phyloP scores from a whole-genome alignment of 805 yeast genomes.

The Kazachstania kunashirensis region DNA sequence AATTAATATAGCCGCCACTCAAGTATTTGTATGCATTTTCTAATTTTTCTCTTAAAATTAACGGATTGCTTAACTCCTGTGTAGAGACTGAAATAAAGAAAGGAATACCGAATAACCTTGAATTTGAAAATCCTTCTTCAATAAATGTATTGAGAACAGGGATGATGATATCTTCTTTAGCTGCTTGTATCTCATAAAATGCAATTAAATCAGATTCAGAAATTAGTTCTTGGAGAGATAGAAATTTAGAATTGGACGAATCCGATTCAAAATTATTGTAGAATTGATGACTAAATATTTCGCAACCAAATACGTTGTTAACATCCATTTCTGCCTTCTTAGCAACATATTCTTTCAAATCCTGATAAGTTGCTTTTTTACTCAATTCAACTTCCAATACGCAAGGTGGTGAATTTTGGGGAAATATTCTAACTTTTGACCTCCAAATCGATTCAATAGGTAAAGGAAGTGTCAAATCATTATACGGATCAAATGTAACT shows the following conservation, averaged over 20 bases:
- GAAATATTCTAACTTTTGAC: constrained; percentile 51
- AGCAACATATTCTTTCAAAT: constrained; percentile 53
- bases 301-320: constrained; percentile 40
- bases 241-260: constrained; percentile 40
- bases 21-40: constrained; percentile 40
- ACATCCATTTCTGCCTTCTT: constrained; percentile 32
- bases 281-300: constrained; percentile 57
- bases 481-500: constrained; percentile 88
- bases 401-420: constrained; percentile 42
- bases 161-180: constrained; percentile 40
- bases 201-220: constrained; percentile 51
- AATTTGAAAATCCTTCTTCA: constrained; percentile 33
- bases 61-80: constrained; percentile 47
- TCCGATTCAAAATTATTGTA: constrained; percentile 59
- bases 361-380: constrained; percentile 53
- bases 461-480: constrained; percentile 79
- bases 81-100: constrained; percentile 51
- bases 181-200: constrained; percentile 46
- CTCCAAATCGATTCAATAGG: constrained; percentile 72
- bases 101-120: constrained; percentile 63
- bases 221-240: constrained; percentile 62
- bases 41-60: constrained; percentile 47
- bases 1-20: constrained; percentile 33
- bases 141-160: constrained; percentile 47
- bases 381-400: constrained; percentile 62